Evolutionary conservation across 345 rosid genomes (phyloP), one percentile per base, ranked within the genome.

Genomic region (Salix brachista): DNA sequence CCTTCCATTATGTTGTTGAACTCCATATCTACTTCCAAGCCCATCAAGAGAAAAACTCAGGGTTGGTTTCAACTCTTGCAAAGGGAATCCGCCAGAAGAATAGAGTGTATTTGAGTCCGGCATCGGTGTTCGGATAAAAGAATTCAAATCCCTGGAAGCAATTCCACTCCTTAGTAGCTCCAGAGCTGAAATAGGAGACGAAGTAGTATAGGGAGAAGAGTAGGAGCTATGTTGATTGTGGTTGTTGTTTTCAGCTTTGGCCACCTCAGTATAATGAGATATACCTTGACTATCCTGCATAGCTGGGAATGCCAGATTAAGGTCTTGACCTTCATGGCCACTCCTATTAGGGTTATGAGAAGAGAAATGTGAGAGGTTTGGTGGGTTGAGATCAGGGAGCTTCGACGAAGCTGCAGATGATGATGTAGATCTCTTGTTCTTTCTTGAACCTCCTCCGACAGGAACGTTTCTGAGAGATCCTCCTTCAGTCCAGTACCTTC

Each of bases 401-500:
- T 82, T 84, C 23, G 80, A 70, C 13, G 81, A 37, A 32, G 79
- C 72, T 75, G 85, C 52, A 1, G 85, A 12, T 32, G 83, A 70
- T 13, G 79, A 36, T 5, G 72, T 17, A n/a, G 87, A 75, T 73
- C 88, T 84, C 69, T 80, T 87, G 82, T 87, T 85, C 82, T 87
- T 87, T 66, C 90, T 82, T 6, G 90, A 87, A 23, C 89, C 89
- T 60, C 87, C 89, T 7, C 90, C 90, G 14, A 87, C 90, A 46
- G 90, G 90, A 67, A 88, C 90, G 77, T 83, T 88, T 71, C 90
- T 86, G 9, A 88, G 86, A 71, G 89, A 84, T 8, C 90, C 90
- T 44, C 90, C 90, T 80, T 82, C 90, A 12, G 90, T 88, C 90
- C 88, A 80, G 46, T 80, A 80, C 83, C 83, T 80, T 77, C 83